These are phyloP conservation scores for Shiraia sp. DNA, from an alignment of 2,329 filamentous ascomycete species.

Conservation along the genomic window DNA sequence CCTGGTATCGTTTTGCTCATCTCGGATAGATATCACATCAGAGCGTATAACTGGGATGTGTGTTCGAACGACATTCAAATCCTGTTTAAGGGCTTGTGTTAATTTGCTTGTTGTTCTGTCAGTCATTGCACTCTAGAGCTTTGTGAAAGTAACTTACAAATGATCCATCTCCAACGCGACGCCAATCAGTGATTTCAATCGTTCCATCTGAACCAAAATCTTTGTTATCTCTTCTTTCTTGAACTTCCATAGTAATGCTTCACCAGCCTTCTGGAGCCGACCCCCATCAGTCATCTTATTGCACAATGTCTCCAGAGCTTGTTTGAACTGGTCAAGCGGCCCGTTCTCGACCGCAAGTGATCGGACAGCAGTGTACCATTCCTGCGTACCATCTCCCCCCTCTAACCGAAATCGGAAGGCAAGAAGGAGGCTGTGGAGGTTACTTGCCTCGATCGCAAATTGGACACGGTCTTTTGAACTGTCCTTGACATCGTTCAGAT, in stretches of 20 bases:
- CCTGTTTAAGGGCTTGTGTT: constrained; percentile 11
- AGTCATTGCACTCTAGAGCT: constrained; percentile 1
- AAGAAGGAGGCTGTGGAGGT: constrained; percentile 3
- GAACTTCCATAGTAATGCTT: constrained; percentile 16
- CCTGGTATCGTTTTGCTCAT: constrained; percentile 2
- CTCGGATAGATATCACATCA: not conserved
- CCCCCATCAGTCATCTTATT: no score
- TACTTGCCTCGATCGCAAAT: constrained; percentile 5
- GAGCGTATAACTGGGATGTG: constrained; percentile 2
- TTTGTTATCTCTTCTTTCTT: constrained; percentile 18
- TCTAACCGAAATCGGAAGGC: constrained; percentile 15
- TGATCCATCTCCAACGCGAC: no score
- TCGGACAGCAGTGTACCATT: constrained; percentile 25
- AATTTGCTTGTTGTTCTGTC: constrained; percentile 16
- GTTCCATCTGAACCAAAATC: constrained; percentile 19
- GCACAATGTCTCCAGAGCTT: constrained; percentile 19
- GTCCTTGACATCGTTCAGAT: constrained; percentile 22
- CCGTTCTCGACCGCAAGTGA: constrained; percentile 27
- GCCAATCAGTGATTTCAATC: constrained; percentile 17
- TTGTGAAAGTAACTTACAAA: no score
- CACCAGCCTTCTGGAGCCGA: constrained; percentile 7
- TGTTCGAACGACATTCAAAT: constrained; percentile 6
- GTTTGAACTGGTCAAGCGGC: constrained; percentile 30
- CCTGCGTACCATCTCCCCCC: constrained; percentile 4
- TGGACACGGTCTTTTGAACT: no score